phyloP scores from a whole-genome alignment of 148 eudicot species.

The Simmondsia chinensis region DNA sequence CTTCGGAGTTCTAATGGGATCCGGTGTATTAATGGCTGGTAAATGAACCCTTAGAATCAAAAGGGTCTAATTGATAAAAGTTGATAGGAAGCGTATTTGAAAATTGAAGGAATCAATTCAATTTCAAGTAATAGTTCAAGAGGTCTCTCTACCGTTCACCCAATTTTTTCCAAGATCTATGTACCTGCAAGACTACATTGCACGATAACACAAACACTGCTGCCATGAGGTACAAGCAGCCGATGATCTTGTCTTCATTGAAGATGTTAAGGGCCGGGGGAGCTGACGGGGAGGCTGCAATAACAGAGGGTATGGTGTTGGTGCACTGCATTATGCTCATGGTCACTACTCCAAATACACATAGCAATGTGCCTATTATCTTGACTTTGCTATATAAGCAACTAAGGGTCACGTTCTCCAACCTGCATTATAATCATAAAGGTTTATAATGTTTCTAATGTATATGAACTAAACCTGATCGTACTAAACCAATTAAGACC shows the following conservation, averaged over 20 bases:
- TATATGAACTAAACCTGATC: not conserved
- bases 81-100: no score
- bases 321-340: constrained; percentile 56
- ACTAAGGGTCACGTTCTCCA: constrained; percentile 40
- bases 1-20: no score
- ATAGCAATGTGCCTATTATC: constrained; percentile 51
- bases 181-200: constrained; percentile 57
- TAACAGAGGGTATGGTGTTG: not conserved
- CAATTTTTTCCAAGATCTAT: no score
- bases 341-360: constrained; percentile 56
- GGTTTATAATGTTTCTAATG: not conserved
- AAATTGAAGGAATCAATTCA: no score
- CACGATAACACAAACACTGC: constrained; percentile 43
- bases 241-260: constrained; percentile 27
- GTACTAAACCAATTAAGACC: no score
- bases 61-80: no score
- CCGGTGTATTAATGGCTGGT: no score
- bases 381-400: constrained; percentile 55
- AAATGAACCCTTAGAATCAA: no score
- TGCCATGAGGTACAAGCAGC: constrained; percentile 52
- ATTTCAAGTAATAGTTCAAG: no score
- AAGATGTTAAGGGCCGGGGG: not conserved
- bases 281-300: not conserved
- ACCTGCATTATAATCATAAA: constrained; percentile 18
- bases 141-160: no score